Base-by-base conservation (phyloP, 2,329 filamentous ascomycete genomes). In the Epichloe sylvatica region DNA sequence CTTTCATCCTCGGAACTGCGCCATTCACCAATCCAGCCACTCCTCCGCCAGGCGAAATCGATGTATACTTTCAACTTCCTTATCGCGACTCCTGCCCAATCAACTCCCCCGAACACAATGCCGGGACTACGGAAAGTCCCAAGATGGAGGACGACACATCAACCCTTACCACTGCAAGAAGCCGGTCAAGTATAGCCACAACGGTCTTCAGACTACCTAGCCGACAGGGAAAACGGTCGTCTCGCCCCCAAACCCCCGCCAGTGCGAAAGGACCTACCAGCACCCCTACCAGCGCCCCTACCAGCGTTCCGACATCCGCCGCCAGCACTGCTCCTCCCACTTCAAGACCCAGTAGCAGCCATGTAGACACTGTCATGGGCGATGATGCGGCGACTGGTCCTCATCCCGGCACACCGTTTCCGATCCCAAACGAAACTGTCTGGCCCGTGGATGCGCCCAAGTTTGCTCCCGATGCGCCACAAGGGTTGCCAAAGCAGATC, bases 1-100 rank as follows among this genome's bases (percentile, higher is more conserved):
- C 69, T 23, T 71, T 68, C 49, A 69, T 70, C 11, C 64, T 72
- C 2, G 69, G 69, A 40, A 70, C 65, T 34, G 63, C 65, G 9
- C 67, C 67, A 1, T 69, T 68, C 49, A 66, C 62, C 13, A 62
- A 59, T 13, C 58, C 59, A 19, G 60, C 54, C 49, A 66, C 64
- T 12, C 65, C 66, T 4, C 66, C 66, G 19, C 66, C 66, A 6
- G 61, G 59, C 50, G 66, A 69, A 53, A 65, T 69, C 44, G 66
- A 68, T 46, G 49, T 62, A 38, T 66, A 68, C 56, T 69, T 69
- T 54, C 58, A 66, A 49, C 59, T 67, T 35, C 66, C 66, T 4
- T 60, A 63, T 49, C 61, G 64, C 49, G 66, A 60, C 44, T 60
- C 64, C 49, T 69, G 66, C 53, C 52, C 65, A 39, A 57, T 65